These are phyloP conservation scores for Mycena belliarum DNA, from an alignment of 768 basidiomycete genomes.

Conservation along the genomic window DNA sequence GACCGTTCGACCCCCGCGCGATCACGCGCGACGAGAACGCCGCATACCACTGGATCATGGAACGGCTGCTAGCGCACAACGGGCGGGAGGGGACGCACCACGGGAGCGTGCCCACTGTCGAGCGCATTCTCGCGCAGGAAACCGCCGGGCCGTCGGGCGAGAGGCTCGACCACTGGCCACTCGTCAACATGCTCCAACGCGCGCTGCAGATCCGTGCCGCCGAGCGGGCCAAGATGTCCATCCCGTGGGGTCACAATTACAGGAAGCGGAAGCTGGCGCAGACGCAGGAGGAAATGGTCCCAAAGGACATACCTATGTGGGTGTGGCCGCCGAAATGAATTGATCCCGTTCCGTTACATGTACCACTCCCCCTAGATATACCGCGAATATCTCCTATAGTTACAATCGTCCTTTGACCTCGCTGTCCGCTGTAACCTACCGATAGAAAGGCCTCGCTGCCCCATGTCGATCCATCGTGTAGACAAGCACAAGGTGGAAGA, in stretches of 20 bases:
- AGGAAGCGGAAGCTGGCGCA: not conserved
- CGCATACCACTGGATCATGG: conserved; percentile 12
- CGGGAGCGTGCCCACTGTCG: conserved; percentile 13
- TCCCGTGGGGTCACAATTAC: conserved; percentile 6
- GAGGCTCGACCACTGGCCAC: conserved; percentile 3
- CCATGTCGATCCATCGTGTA: too few species aligned
- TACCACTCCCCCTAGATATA: too few species aligned
- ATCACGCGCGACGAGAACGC: not conserved
- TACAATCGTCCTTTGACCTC: too few species aligned
- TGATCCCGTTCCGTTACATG: too few species aligned
- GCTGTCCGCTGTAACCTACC: too few species aligned
- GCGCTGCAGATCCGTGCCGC: not conserved
- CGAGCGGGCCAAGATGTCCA: not conserved
- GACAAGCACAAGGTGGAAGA: too few species aligned
- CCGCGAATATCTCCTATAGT: too few species aligned
- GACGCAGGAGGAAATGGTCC: conserved; percentile 11
- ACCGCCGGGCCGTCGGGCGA: not conserved
- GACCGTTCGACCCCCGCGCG: not conserved
- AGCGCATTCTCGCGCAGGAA: conserved; percentile 4
- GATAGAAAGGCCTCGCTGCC: too few species aligned
- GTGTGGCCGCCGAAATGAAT: too few species aligned
- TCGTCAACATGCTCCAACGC: conserved; percentile 9
- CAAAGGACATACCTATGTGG: not conserved
- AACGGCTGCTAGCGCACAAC: conserved; percentile 5
- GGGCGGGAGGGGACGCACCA: not conserved